These are phyloP conservation scores for Thelephora ganbajun DNA, from an alignment of 768 basidiomycete genomes.

Conservation along the genomic window DNA sequence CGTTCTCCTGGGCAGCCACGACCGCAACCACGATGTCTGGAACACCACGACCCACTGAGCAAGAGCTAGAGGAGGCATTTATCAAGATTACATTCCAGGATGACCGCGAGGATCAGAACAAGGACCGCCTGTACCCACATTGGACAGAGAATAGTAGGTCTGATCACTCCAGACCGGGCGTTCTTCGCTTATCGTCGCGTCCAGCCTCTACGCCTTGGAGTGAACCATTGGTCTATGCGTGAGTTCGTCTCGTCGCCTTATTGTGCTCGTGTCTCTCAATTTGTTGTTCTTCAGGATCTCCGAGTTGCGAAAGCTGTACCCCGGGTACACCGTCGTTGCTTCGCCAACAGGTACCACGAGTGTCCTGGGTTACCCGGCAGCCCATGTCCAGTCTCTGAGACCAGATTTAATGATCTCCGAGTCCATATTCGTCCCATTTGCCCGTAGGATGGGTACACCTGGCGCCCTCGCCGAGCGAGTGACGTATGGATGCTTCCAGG, in stretches of 20 bases:
- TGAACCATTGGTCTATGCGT: conserved; percentile 34
- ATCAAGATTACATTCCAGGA: conserved; percentile 30
- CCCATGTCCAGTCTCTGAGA: conserved; percentile 28
- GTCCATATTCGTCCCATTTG: conserved; percentile 32
- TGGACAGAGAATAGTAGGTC: conserved; percentile 39
- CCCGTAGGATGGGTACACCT: conserved; percentile 25
- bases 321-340: conserved; percentile 44
- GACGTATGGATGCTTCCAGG: conserved; percentile 38
- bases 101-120: conserved; percentile 5
- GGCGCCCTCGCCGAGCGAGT: conserved; percentile 41
- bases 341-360: conserved; percentile 32
- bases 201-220: conserved; percentile 39
- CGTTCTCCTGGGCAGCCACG: no score
- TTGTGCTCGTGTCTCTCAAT: neutral
- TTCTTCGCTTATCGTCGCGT: neutral
- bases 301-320: conserved; percentile 42
- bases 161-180: neutral
- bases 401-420: conserved; percentile 37
- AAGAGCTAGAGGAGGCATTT: conserved; percentile 25
- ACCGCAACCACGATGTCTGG: neutral
- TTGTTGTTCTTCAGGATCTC: conserved; percentile 20
- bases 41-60: neutral
- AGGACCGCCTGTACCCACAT: conserved; percentile 29
- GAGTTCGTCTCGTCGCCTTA: conserved; percentile 7
- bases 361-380: conserved; percentile 37